Evolutionary conservation across 192 early-diverging fungal species (phyloP).

Genomic region (Coemansia sp.): DNA sequence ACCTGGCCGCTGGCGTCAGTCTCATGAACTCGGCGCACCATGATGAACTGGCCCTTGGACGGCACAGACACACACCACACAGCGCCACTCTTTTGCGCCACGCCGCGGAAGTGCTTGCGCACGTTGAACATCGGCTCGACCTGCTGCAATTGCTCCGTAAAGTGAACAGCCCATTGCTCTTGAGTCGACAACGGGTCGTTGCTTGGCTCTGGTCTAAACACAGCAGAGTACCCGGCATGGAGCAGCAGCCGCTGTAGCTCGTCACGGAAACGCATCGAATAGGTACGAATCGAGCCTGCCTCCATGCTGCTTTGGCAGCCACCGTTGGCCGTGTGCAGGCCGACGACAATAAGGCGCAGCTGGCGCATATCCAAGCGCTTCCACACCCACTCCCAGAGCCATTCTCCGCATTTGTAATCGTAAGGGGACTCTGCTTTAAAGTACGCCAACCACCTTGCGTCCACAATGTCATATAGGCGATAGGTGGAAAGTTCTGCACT

Average conservation of each 20-base stretch:
- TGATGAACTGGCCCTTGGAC: conserved; percentile 30
- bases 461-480: background rate
- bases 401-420: background rate
- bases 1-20: conserved; percentile 10
- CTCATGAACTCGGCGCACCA: conserved; percentile 22
- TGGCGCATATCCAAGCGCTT: conserved; percentile 5
- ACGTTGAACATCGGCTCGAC: conserved; percentile 22
- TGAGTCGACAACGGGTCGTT: background rate
- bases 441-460: background rate
- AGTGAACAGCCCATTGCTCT: background rate
- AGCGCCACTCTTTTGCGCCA: conserved; percentile 13
- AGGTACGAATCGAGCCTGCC: conserved; percentile 6
- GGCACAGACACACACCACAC: conserved; percentile 35
- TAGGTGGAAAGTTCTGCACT: background rate
- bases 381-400: conserved; percentile 25
- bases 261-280: conserved; percentile 22
- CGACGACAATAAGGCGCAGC: conserved; percentile 18
- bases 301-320: background rate
- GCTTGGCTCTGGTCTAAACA: conserved; percentile 6
- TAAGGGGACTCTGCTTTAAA: background rate
- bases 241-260: conserved; percentile 36
- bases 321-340: conserved; percentile 13
- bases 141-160: conserved; percentile 6
- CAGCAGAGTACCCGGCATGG: conserved; percentile 35
- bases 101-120: conserved; percentile 13